Evolutionary conservation across 805 yeast species (phyloP).

Genomic region (Pichia deserticola): DNA sequence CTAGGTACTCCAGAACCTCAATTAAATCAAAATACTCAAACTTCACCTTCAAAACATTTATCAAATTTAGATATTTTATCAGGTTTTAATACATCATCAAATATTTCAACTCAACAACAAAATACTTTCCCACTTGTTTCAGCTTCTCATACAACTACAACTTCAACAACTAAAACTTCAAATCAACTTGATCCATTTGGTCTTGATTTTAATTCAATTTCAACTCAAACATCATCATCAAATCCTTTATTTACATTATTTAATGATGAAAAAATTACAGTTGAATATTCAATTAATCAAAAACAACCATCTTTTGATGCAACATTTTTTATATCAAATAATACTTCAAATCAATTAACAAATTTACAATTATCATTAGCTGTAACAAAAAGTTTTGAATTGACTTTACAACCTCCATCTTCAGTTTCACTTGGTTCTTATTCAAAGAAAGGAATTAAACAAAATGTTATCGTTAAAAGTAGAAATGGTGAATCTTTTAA

Average conservation of each 20-base stretch:
- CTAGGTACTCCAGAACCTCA: constrained; percentile 25
- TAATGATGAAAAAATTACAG: constrained; percentile 17
- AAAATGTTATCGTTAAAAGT: constrained; percentile 18
- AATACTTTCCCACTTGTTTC: neutral
- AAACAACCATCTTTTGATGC: constrained; percentile 15
- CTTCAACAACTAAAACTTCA: constrained; percentile 2
- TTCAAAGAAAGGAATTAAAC: constrained; percentile 19
- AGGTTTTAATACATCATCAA: constrained; percentile 8
- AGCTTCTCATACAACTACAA: constrained; percentile 3
- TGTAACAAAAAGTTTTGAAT: constrained; percentile 27
- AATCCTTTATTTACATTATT: constrained; percentile 7
- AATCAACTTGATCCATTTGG: constrained; percentile 28
- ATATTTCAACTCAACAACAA: neutral
- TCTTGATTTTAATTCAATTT: constrained; percentile 22
- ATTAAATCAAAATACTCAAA: too few species aligned
- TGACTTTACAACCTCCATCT: constrained; percentile 23
- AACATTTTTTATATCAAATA: constrained; percentile 18
- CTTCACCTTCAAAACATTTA: constrained; percentile 3
- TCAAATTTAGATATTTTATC: constrained; percentile 11
- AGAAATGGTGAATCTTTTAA: constrained; percentile 12
- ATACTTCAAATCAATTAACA: constrained; percentile 46
- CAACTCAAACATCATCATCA: neutral
- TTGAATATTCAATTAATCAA: constrained; percentile 19
- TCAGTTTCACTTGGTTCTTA: constrained; percentile 13
- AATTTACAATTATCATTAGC: constrained; percentile 27